Percentiles rank a stretch among this genome's conserved stretches.
phyloP scores from a whole-genome alignment of 768 basidiomycete species.

The Panellus pusillus region DNA sequence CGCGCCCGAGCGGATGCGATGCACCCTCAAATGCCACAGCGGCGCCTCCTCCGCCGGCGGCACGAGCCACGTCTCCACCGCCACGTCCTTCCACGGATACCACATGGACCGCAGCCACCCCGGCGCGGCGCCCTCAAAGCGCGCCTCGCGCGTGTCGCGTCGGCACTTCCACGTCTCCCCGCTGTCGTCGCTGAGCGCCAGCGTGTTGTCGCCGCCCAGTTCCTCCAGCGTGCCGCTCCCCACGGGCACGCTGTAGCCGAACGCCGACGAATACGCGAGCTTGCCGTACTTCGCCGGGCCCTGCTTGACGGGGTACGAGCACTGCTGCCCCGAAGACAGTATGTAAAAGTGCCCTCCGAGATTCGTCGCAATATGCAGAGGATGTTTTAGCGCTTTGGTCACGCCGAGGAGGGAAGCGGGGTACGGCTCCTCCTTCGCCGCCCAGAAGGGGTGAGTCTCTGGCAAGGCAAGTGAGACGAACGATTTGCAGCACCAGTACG shows the following conservation, averaged over 20 bases:
- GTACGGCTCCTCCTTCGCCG: conserved; percentile 63
- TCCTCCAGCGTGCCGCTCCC: conserved; percentile 70
- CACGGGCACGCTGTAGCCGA: conserved; percentile 74
- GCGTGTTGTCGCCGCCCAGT: conserved; percentile 66
- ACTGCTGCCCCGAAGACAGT: conserved; percentile 76
- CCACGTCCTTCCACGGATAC: conserved; percentile 73
- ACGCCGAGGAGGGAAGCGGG: conserved; percentile 48
- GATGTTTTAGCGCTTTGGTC: conserved; percentile 55
- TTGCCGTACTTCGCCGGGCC: conserved; percentile 81
- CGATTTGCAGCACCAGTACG: conserved; percentile 82
- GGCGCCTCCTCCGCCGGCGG: conserved; percentile 59
- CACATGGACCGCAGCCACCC: conserved; percentile 66
- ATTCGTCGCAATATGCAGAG: conserved; percentile 67
- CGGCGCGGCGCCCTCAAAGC: conserved; percentile 42
- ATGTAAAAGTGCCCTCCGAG: conserved; percentile 66
- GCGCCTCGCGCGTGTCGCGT: conserved; percentile 60
- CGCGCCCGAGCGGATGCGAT: conserved; percentile 56
- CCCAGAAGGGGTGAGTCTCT: conserved; percentile 72
- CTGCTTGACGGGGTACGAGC: conserved; percentile 77
- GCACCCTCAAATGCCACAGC: conserved; percentile 70
- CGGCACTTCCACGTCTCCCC: conserved; percentile 76
- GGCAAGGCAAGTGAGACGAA: conserved; percentile 68
- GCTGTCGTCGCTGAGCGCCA: conserved; percentile 68
- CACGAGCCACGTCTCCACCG: conserved; percentile 74
- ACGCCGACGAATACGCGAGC: conserved; percentile 73